A percentile compares a stretch with the other conserved stretches of the same genome.
phyloP scores from a whole-genome alignment of 495 filamentous ascomycete genomes.

The Penicillium subrubescens region DNA sequence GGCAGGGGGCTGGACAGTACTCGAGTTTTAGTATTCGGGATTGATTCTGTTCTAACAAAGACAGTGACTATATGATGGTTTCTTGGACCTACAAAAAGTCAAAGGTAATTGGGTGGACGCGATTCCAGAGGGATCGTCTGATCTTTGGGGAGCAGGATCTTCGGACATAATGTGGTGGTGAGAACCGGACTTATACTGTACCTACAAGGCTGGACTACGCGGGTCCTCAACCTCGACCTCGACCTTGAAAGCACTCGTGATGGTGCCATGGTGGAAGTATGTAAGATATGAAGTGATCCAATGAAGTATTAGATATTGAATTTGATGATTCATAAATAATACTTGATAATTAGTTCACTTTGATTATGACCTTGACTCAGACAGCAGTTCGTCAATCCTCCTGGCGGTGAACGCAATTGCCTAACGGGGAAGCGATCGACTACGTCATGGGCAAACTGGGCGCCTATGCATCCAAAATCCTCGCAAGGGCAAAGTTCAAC shows the following conservation, averaged over 20 bases:
- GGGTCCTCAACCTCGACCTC: neutral
- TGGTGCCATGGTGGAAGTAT: neutral
- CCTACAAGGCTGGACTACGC: neutral
- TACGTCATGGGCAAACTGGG: constrained; percentile 17
- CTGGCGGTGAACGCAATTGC: constrained; percentile 18
- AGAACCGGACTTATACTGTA: neutral
- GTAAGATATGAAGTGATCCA: neutral
- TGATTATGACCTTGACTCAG: neutral
- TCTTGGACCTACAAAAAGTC: neutral
- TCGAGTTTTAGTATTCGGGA: neutral
- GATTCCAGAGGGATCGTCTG: neutral
- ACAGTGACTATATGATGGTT: neutral
- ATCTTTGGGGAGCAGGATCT: neutral
- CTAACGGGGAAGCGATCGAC: constrained; percentile 28
- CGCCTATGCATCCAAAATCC: neutral
- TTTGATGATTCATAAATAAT: neutral
- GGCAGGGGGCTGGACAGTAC: constrained; percentile 6
- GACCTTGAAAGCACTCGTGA: neutral
- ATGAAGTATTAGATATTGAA: neutral
- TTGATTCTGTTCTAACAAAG: neutral
- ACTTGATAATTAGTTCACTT: neutral
- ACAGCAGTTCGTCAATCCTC: neutral
- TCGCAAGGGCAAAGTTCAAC: neutral
- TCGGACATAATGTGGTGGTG: neutral
- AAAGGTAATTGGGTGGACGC: neutral